Evolutionary conservation across 345 rosid genomes (phyloP).

Genomic region (Garcia nutans): DNA sequence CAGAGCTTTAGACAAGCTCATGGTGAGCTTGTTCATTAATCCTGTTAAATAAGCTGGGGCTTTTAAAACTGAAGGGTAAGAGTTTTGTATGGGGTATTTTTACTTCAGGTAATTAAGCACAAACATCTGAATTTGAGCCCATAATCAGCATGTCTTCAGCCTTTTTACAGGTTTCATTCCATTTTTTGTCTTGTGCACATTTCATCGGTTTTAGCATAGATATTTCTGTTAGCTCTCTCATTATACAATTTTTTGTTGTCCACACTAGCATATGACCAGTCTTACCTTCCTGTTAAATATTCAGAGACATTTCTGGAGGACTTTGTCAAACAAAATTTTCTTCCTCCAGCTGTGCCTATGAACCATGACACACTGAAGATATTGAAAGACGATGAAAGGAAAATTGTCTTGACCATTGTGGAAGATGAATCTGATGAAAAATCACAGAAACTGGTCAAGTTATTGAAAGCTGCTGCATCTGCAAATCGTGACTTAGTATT

Average conservation of each 20-base stretch:
- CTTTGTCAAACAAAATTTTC: constrained; percentile 77
- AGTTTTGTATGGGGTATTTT: not conserved
- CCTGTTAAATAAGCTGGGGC: not conserved
- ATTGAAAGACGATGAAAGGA: constrained; percentile 80
- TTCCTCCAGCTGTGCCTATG: constrained; percentile 75
- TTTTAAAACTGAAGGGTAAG: not conserved
- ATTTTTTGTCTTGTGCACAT: not conserved
- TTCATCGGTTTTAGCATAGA: not conserved
- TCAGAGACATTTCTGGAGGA: constrained; percentile 77
- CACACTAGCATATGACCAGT: not conserved
- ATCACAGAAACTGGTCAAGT: constrained; percentile 53
- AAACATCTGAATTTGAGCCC: not conserved
- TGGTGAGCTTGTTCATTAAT: not conserved
- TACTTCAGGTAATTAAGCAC: not conserved
- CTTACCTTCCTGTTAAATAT: constrained; percentile 19
- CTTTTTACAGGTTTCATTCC: not conserved
- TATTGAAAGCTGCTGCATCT: constrained; percentile 84
- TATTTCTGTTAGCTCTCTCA: not conserved
- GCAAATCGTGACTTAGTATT: constrained; percentile 89
- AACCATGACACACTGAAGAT: constrained; percentile 69
- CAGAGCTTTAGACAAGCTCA: not conserved
- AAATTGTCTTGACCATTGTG: constrained; percentile 68
- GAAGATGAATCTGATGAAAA: constrained; percentile 73
- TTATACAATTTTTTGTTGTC: not conserved
- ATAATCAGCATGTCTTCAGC: not conserved